A percentile compares a stretch with the other conserved stretches of the same genome.
phyloP scores from a whole-genome alignment of 2,329 filamentous ascomycete genomes.

The Diaporthe citri region DNA sequence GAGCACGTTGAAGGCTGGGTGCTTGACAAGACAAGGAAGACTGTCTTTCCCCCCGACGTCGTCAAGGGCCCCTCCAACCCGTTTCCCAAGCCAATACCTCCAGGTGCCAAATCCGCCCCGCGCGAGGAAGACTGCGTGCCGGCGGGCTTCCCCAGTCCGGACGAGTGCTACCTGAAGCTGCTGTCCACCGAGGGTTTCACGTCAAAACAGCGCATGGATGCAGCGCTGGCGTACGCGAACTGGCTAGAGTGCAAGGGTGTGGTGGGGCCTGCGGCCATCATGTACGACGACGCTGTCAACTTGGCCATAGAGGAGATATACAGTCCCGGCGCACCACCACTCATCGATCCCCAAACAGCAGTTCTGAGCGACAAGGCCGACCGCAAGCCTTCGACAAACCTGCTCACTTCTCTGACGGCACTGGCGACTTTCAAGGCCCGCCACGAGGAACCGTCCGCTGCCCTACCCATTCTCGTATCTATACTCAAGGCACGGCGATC shows the following conservation, averaged over 20 bases:
- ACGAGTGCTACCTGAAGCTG: slow-evolving; percentile 84
- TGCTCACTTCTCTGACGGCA: slow-evolving; percentile 81
- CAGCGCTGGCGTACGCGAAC: slow-evolving; percentile 84
- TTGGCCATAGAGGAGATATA: slow-evolving; percentile 73
- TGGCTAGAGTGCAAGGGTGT: slow-evolving; percentile 85
- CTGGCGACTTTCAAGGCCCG: slow-evolving; percentile 84
- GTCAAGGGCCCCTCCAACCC: slow-evolving; percentile 89
- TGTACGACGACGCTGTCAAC: slow-evolving; percentile 82
- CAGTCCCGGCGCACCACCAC: slow-evolving; percentile 50
- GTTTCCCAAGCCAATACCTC: slow-evolving; percentile 78
- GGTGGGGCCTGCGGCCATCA: slow-evolving; percentile 74
- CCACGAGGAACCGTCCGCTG: slow-evolving; percentile 72
- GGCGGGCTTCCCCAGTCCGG: slow-evolving; percentile 74
- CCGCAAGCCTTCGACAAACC: slow-evolving; percentile 72
- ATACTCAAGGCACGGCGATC: slow-evolving; percentile 82
- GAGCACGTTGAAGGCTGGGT: slow-evolving; percentile 88
- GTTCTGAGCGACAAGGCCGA: slow-evolving; percentile 72
- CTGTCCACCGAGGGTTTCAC: slow-evolving; percentile 85
- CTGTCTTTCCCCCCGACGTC: slow-evolving; percentile 78
- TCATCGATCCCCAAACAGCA: slow-evolving; percentile 73
- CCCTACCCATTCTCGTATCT: slow-evolving; percentile 88
- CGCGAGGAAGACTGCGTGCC: slow-evolving; percentile 80
- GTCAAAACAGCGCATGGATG: slow-evolving; percentile 82
- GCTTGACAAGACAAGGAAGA: slow-evolving; percentile 73
- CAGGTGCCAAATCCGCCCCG: slow-evolving; percentile 72